Evolutionary conservation across 2,329 filamentous ascomycete species (phyloP).

Genomic region (Nemania abortiva): DNA sequence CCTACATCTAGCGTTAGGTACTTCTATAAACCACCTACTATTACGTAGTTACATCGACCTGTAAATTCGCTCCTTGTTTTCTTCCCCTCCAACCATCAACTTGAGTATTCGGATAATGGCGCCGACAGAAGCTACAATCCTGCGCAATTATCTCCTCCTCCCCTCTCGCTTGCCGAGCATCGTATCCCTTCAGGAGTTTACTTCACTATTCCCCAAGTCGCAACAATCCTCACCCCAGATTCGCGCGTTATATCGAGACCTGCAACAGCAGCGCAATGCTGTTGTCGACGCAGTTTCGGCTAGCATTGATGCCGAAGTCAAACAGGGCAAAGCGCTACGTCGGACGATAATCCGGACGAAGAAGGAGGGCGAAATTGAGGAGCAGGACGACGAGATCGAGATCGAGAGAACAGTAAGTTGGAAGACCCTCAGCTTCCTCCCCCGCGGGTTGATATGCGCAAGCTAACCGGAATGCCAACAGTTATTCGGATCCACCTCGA

Average conservation of each 20-base stretch:
- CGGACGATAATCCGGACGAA: constrained; percentile 68
- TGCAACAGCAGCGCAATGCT: constrained; percentile 78
- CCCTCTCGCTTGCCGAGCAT: constrained; percentile 80
- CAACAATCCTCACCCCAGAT: constrained; percentile 75
- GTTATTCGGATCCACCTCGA: constrained; percentile 68
- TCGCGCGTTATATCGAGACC: constrained; percentile 79
- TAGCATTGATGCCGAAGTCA: constrained; percentile 75
- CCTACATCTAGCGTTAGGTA: too few species aligned
- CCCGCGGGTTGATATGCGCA: not conserved
- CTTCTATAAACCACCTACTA: not conserved
- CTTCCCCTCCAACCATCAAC: not conserved
- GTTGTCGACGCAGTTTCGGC: constrained; percentile 74
- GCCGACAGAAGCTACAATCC: constrained; percentile 79
- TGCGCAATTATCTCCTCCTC: constrained; percentile 81
- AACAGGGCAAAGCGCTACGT: constrained; percentile 68
- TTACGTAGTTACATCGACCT: not conserved
- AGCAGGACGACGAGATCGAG: constrained; percentile 72
- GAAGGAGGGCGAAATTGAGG: constrained; percentile 65
- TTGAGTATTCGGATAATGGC: constrained; percentile 64
- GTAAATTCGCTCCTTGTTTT: not conserved
- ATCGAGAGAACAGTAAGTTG: constrained; percentile 68
- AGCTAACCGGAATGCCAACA: constrained; percentile 52
- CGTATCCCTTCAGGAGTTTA: constrained; percentile 80
- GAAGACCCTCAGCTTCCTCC: constrained; percentile 12
- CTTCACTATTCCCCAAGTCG: constrained; percentile 77